phyloP scores from a whole-genome alignment of 306 rosid species.

The Quercus engelmannii region DNA sequence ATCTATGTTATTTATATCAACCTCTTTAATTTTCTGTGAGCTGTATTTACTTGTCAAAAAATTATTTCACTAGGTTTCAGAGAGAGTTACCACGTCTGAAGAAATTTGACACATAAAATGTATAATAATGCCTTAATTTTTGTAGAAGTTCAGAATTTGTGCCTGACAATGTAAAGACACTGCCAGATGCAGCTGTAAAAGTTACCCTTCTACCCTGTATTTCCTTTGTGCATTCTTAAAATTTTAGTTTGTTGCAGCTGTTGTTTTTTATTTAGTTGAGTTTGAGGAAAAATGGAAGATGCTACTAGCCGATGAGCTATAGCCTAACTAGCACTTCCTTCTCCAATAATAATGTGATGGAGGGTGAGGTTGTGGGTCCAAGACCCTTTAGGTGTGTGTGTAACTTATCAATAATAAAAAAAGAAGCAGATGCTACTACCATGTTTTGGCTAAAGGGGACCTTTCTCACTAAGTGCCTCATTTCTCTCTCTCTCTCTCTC shows the following conservation, averaged over 20 bases:
- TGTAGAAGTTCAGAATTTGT: neutral
- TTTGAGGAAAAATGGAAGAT: neutral
- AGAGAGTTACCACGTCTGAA: neutral
- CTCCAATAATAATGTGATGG: no score
- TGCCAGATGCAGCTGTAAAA: neutral
- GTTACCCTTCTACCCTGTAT: neutral
- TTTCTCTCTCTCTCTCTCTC: no score
- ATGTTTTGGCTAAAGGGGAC: neutral
- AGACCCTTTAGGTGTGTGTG: no score
- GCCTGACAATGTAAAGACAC: neutral
- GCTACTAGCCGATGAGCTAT: neutral
- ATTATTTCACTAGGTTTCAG: no score
- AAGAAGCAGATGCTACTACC: slow-evolving; percentile 12
- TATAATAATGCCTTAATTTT: neutral
- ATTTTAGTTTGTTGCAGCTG: neutral
- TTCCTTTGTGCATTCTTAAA: neutral
- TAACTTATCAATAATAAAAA: no score
- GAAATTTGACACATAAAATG: neutral
- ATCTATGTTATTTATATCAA: neutral
- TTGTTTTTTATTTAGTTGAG: neutral
- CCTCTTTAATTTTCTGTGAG: neutral
- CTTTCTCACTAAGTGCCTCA: neutral
- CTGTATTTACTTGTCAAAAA: no score
- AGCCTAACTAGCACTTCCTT: no score
- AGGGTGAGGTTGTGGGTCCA: no score